Conservation (phyloP, 805 yeast species). For the Wickerhamomyces alni region DNA sequence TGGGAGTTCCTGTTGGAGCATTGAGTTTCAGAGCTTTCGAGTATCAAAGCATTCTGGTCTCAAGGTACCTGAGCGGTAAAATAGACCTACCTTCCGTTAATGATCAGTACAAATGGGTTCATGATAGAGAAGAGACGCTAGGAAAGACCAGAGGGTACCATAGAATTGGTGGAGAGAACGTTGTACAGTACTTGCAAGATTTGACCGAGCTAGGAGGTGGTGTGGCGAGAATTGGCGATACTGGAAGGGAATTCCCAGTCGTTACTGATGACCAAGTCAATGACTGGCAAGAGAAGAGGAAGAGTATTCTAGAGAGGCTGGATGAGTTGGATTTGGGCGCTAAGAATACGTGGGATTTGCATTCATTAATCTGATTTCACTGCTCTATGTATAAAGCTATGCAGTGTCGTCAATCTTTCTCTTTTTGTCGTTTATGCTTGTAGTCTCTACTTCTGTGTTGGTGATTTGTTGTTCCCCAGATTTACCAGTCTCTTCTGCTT, state of each 20-base stretch:
- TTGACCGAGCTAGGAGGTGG: not conserved
- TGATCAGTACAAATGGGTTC: constrained; percentile 33
- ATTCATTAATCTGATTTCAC: not conserved
- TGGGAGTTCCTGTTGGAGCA: constrained; percentile 34
- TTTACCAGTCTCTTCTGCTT: not conserved
- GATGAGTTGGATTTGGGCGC: not conserved
- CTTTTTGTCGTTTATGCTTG: not conserved
- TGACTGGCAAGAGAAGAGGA: not conserved
- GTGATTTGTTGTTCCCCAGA: too few relatives aligned
- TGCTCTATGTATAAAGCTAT: not conserved
- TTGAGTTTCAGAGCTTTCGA: constrained; percentile 45
- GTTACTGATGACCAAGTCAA: not conserved
- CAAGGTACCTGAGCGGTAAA: constrained; percentile 45
- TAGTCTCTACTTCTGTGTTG: not conserved
- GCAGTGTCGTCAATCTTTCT: not conserved
- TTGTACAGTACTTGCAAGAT: not conserved
- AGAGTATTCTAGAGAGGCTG: not conserved
- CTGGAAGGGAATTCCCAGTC: not conserved
- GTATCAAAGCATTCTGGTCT: constrained; percentile 41
- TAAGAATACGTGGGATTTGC: not conserved
- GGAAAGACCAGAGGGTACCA: not conserved
- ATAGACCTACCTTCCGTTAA: constrained; percentile 31
- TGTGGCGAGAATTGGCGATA: not conserved
- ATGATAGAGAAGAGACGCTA: constrained; percentile 10
- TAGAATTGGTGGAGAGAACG: not conserved